A percentile compares a stretch with the other conserved stretches of the same genome.
Conservation (phyloP, 352 stramenopile species). For the Phytopythium oedochilum region DNA sequence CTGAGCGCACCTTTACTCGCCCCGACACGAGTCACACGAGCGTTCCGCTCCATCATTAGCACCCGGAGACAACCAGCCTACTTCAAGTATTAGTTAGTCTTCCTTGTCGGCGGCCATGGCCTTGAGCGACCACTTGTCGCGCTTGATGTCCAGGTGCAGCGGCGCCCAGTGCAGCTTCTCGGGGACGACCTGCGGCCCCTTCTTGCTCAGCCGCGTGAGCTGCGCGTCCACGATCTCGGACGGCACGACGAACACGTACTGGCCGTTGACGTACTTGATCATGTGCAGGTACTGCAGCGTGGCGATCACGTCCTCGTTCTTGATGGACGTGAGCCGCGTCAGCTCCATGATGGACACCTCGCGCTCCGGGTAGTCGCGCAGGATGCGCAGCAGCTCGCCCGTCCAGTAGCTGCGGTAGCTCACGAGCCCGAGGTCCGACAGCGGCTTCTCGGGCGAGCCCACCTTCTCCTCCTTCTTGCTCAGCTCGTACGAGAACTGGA, state of each 20-base stretch:
- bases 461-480: constrained; percentile 97
- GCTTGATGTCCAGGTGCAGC: constrained; percentile 80
- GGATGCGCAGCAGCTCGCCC: constrained; percentile 91
- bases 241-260: constrained; percentile 97
- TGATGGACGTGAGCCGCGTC: constrained; percentile 87
- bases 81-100: too few species aligned
- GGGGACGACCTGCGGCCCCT: constrained; percentile 57
- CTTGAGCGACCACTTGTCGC: constrained; percentile 85
- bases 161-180: constrained; percentile 84
- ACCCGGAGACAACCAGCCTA: too few species aligned
- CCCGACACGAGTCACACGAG: too few species aligned
- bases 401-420: constrained; percentile 99
- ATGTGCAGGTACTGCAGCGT: constrained; percentile 98
- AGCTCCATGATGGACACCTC: constrained; percentile 96
- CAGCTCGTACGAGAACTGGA: constrained; percentile 98
- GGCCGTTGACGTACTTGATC: constrained; percentile 98
- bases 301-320: constrained; percentile 98
- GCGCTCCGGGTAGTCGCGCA: constrained; percentile 76
- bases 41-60: too few species aligned
- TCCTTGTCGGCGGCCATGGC: constrained; percentile 69
- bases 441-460: constrained; percentile 98
- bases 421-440: constrained; percentile 98
- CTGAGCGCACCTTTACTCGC: too few species aligned
- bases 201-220: constrained; percentile 73
- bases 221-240: constrained; percentile 88